These are phyloP conservation scores for Mycena epipterygia DNA, from an alignment of 768 basidiomycete genomes.

Conservation along the genomic window DNA sequence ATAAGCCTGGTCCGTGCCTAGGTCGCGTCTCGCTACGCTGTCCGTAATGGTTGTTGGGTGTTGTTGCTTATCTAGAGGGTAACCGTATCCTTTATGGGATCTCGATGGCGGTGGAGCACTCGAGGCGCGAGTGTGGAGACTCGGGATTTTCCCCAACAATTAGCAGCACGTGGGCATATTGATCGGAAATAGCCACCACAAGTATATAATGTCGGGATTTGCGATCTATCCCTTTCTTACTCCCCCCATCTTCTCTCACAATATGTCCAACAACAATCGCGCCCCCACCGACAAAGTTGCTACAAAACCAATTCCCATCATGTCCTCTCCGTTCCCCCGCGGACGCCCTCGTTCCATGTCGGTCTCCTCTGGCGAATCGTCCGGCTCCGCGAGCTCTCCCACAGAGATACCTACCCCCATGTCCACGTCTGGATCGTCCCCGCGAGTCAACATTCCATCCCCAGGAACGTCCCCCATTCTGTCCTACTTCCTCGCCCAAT, in stretches of 20 bases:
- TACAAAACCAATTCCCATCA: conserved; percentile 74
- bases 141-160: not conserved
- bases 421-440: conserved; percentile 55
- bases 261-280: conserved; percentile 54
- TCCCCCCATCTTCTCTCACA: conserved; percentile 32
- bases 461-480: conserved; percentile 80
- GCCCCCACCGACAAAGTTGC: conserved; percentile 45
- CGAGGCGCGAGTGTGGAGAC: not conserved
- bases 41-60: too few species aligned
- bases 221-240: not conserved
- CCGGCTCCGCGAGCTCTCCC: conserved; percentile 66
- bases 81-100: not conserved
- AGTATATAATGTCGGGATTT: conserved; percentile 14
- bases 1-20: conserved; percentile 1
- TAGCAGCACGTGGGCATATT: not conserved
- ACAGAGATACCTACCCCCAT: conserved; percentile 67
- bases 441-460: conserved; percentile 62
- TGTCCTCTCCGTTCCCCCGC: conserved; percentile 59
- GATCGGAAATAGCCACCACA: not conserved
- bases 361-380: conserved; percentile 67
- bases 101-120: conserved; percentile 13
- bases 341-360: conserved; percentile 72
- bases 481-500: conserved; percentile 75
- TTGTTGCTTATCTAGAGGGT: not conserved
- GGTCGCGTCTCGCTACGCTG: not conserved